Evolutionary conservation across 2,329 filamentous ascomycete genomes (phyloP), one percentile per base, ranked within the genome.

Genomic region (Hymenotorrendiella dingleyae): DNA sequence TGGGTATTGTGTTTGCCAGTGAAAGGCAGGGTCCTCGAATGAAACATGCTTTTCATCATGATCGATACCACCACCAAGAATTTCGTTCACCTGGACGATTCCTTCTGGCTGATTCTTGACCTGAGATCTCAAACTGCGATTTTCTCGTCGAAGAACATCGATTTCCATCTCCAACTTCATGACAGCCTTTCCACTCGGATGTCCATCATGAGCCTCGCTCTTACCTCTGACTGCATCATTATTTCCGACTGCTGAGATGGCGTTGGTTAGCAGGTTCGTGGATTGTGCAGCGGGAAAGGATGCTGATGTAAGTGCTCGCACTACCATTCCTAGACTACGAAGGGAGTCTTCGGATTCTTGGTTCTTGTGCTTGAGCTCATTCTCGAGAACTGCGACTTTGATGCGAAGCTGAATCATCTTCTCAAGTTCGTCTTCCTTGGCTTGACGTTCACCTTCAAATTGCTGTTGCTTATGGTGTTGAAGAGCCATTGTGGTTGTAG

Each of bases 321-420:
- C 11, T n/a, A 45, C 36, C 11, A 40, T n/a, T 6, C 17, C 29
- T 8, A 40, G 27, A 24, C 27, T 26, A 12, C 27, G 17, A 4
- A 11, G 34, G 8, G 19, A 49, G 4, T 47, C 27, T 2, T 46
- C 47, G 3, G 36, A 41, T 14, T 54, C 49, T 29, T 52, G 6
- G 11, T 19, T 21, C 11, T 47, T 47, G 41, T 54, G 42, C 2
- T 26, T 22, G 2, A 57, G 36, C 5, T 58, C 50, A 14, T 53
- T 56, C 32, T 58, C 52, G 8, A 58, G 45, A 23, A 58, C 46
- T 4, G 55, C 54, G 11, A 49, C 41, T 4, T 40, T 40, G 23
- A 57, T 47, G 35, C 40, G 40, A 8, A 54, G 35, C 12, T 49
- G 24, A 10, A 37, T 45, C 12, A 49, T 36, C 0, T 28, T 6